Percentiles rank a stretch among this genome's conserved stretches.
These are phyloP conservation scores for Coprinellus aureogranulatus DNA, from an alignment of 768 basidiomycete genomes.

Conservation along the genomic window DNA sequence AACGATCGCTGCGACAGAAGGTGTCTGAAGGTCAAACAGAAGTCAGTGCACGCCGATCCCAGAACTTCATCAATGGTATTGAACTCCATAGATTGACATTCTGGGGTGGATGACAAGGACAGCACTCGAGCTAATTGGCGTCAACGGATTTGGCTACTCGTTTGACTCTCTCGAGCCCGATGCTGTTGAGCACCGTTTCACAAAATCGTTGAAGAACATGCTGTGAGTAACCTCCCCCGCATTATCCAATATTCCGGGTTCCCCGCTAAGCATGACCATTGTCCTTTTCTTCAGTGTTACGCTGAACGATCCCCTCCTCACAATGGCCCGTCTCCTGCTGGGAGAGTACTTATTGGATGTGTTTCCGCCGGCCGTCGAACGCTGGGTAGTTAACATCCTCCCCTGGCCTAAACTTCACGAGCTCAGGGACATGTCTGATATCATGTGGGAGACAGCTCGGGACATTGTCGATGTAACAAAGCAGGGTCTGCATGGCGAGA, in stretches of 20 bases:
- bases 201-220: constrained; percentile 21
- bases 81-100: constrained; percentile 12
- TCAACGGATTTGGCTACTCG: constrained; percentile 28
- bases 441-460: constrained; percentile 30
- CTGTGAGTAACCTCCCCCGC: constrained; percentile 17
- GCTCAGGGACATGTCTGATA: constrained; percentile 21
- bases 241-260: no score
- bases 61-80: no score
- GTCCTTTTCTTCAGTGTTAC: neutral
- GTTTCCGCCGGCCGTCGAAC: constrained; percentile 29
- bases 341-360: constrained; percentile 16
- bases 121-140: constrained; percentile 29
- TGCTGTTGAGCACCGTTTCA: constrained; percentile 20
- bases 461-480: constrained; percentile 37
- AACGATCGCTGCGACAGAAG: no score
- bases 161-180: constrained; percentile 27
- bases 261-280: no score
- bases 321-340: constrained; percentile 4
- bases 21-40: no score
- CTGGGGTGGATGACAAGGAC: constrained; percentile 27
- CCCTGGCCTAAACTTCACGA: constrained; percentile 3
- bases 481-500: constrained; percentile 27
- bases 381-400: neutral
- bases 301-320: neutral
- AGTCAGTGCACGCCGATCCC: no score